phyloP scores from a whole-genome alignment of 176 grass and related monocot genomes.

The Bolboschoenus planiculmis region DNA sequence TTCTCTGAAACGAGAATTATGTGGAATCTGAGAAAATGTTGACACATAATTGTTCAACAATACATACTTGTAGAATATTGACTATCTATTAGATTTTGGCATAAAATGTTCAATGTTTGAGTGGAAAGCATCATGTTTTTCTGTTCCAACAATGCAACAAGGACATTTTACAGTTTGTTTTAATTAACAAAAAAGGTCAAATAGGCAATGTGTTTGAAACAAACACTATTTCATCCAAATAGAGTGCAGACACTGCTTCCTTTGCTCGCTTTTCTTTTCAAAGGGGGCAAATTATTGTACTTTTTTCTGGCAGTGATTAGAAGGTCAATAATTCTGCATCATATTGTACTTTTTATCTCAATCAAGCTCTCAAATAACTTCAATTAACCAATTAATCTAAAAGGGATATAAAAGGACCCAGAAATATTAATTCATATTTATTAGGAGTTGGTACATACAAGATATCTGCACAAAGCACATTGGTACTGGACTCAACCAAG shows the following conservation, averaged over 20 bases:
- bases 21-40: constrained; percentile 10
- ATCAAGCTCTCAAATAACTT: background rate
- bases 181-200: background rate
- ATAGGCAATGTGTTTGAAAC: background rate
- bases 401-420: background rate
- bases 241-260: background rate
- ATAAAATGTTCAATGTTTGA: background rate
- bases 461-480: background rate
- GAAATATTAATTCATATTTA: background rate
- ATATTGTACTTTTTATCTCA: background rate
- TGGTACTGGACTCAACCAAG: background rate
- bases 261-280: background rate
- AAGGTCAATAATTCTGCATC: background rate
- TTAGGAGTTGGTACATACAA: background rate
- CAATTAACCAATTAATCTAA: background rate
- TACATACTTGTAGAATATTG: background rate
- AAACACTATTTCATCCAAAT: background rate
- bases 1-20: constrained; percentile 42
- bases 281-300: background rate
- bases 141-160: background rate
- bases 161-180: background rate
- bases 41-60: background rate
- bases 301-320: background rate
- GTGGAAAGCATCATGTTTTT: background rate
- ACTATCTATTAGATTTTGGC: background rate